A percentile compares a stretch with the other conserved stretches of the same genome.
phyloP scores from a whole-genome alignment of 306 rosid genomes.

The Coriaria nepalensis region DNA sequence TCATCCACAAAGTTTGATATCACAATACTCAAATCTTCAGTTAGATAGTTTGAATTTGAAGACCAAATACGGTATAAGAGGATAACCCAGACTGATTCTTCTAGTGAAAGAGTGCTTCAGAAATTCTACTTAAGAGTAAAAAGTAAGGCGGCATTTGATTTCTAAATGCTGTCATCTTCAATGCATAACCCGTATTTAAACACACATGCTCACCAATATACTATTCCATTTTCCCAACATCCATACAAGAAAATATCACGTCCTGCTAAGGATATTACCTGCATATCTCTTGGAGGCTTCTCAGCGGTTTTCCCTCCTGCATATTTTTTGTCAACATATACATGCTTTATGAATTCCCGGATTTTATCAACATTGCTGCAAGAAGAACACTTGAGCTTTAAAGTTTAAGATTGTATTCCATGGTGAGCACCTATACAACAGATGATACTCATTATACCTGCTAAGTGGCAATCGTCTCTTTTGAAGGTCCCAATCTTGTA shows the following conservation, averaged over 20 bases:
- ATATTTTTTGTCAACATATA: slow-evolving; percentile 59
- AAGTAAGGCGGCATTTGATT: too few species aligned
- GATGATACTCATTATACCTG: slow-evolving; percentile 37
- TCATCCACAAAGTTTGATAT: background rate
- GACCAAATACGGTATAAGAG: too few species aligned
- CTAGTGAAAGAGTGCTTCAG: too few species aligned
- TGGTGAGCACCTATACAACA: slow-evolving; percentile 6
- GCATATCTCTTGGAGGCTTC: slow-evolving; percentile 77
- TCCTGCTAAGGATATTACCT: slow-evolving; percentile 36
- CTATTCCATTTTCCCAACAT: too few species aligned
- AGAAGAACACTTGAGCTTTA: slow-evolving; percentile 15
- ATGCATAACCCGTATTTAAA: too few species aligned
- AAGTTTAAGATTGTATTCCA: slow-evolving; percentile 3
- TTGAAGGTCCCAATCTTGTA: slow-evolving; percentile 85
- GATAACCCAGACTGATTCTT: too few species aligned
- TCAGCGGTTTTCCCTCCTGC: slow-evolving; percentile 50
- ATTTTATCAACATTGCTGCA: slow-evolving; percentile 70
- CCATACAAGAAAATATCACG: background rate
- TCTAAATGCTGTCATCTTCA: too few species aligned
- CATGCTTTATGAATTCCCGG: slow-evolving; percentile 68
- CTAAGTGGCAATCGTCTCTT: slow-evolving; percentile 58
- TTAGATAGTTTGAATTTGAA: background rate
- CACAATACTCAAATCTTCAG: slow-evolving; percentile 5
- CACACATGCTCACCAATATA: background rate
- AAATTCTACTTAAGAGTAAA: too few species aligned